Base-by-base conservation (phyloP, 2,329 filamentous ascomycete genomes). In the Polychaeton citri region DNA sequence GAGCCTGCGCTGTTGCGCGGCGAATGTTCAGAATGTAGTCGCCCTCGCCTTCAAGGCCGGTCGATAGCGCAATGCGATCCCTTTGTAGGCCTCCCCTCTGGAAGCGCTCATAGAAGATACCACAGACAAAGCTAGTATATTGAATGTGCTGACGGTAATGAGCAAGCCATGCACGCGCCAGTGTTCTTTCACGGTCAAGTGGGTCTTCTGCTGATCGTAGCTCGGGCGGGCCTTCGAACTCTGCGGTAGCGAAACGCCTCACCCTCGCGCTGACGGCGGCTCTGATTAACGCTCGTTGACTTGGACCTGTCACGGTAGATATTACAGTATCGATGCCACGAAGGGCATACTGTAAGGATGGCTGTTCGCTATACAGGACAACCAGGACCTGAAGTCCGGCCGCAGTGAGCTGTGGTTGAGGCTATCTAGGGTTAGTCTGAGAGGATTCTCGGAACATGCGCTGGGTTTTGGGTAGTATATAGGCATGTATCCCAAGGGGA, bases 81-180 rank as follows among this genome's bases (percentile, higher is more conserved):
- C 65, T 61, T 9, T 65, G 64, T 39, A 86, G 66, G 0, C 81
- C 81, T 3, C 72, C 74, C 0, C 75, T 76, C 15, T 73, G 74
- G 48, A 86, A 85, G 1, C 79, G 66, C 52, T 86, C 81, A 64
- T 84, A 86, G 44, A 86, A 74, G 19, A 85, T 58, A 15, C 81
- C 81, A 46, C 81, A 86, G 0, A 76, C 72, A 55, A 86, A 85
- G 18, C 76, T 65, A 0, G 80, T 84, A 41, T 71, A 81, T 30
- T 70, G 67, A 61, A 86, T 81, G 31, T 63, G 59, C 39, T 65
- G 57, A 2, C 62, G 59, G 54, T 72, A 76, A 33, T 73, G 64
- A 33, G 68, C 63, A 3, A 83, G 59, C 12, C 71, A 63, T 2
- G 64, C 61, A 5, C 78, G 60, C 2, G 76, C 76, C n/a, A 65